Percentiles rank a stretch among this genome's conserved stretches.
Evolutionary conservation across 768 basidiomycete species (phyloP).

Genomic region (Tricholoma hemisulphureum): DNA sequence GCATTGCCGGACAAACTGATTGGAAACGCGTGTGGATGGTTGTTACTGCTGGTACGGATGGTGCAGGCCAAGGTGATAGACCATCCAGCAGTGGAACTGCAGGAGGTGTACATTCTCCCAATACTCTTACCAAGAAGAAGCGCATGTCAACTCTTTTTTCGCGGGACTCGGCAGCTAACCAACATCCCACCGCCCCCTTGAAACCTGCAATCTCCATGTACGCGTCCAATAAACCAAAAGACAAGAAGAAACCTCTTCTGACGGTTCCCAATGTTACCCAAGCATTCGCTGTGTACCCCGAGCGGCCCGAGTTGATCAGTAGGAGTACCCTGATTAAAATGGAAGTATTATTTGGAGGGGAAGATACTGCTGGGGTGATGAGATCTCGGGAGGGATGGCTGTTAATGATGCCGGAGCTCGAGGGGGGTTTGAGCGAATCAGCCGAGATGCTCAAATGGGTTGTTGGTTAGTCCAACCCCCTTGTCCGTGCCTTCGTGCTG

Average conservation of each 20-base stretch:
- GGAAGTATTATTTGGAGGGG: constrained; percentile 80
- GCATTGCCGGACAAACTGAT: constrained; percentile 95
- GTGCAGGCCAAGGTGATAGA: constrained; percentile 3
- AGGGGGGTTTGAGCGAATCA: constrained; percentile 58
- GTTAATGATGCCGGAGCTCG: constrained; percentile 86
- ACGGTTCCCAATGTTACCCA: constrained; percentile 72
- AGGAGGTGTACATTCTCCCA: constrained; percentile 20
- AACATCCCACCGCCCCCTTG: constrained; percentile 25
- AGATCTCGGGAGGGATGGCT: constrained; percentile 79
- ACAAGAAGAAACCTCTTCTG: constrained; percentile 69
- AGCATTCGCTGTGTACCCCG: constrained; percentile 94
- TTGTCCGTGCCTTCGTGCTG: neutral
- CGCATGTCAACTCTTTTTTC: constrained; percentile 73
- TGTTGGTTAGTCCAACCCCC: constrained; percentile 58
- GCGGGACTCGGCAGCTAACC: constrained; percentile 35
- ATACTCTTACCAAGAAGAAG: constrained; percentile 37
- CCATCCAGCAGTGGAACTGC: constrained; percentile 26
- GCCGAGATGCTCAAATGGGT: constrained; percentile 91
- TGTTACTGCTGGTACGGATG: constrained; percentile 50
- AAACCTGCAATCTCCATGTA: constrained; percentile 57
- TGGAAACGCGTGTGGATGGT: constrained; percentile 94
- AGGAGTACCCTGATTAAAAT: constrained; percentile 89
- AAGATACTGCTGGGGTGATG: constrained; percentile 66
- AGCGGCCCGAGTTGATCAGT: constrained; percentile 88
- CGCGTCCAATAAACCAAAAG: constrained; percentile 63